Percentiles rank a stretch among this genome's conserved stretches.
Conservation (phyloP, 2,329 filamentous ascomycete genomes). For the Stachybotrys elegans region DNA sequence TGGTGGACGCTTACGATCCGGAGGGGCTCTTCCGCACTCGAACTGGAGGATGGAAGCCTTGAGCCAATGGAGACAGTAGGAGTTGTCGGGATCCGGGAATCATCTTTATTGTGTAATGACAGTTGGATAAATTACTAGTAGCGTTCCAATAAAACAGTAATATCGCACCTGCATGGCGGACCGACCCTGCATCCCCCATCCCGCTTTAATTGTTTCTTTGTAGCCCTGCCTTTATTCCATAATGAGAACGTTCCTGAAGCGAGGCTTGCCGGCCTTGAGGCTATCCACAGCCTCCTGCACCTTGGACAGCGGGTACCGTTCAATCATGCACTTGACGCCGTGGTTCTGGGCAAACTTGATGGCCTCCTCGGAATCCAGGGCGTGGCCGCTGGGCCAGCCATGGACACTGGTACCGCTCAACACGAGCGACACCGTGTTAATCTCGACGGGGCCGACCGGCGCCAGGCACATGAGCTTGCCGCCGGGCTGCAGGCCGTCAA, state of each 20-base stretch:
- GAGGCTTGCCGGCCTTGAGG: slow-evolving; percentile 34
- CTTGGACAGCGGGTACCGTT: slow-evolving; percentile 57
- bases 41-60: slow-evolving; percentile 35
- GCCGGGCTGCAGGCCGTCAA: slow-evolving; percentile 45
- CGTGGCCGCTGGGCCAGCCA: slow-evolving; percentile 59
- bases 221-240: slow-evolving; percentile 26
- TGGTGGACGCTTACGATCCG: slow-evolving; percentile 31
- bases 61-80: too few relatives aligned
- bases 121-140: too few relatives aligned
- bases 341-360: slow-evolving; percentile 60
- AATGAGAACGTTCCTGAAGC: slow-evolving; percentile 40
- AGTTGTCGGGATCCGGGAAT: neutral
- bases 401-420: slow-evolving; percentile 53
- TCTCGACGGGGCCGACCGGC: slow-evolving; percentile 37
- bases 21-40: slow-evolving; percentile 30
- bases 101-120: too few relatives aligned
- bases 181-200: too few relatives aligned
- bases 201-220: too few relatives aligned
- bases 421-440: slow-evolving; percentile 38
- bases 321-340: slow-evolving; percentile 58
- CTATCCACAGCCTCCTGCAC: slow-evolving; percentile 39
- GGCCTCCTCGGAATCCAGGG: slow-evolving; percentile 60
- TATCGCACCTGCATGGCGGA: too few relatives aligned
- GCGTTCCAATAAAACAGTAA: too few relatives aligned
- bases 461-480: slow-evolving; percentile 60